Base-by-base conservation (phyloP, 805 yeast genomes). In the Lipomyces spencermartinsiae region DNA sequence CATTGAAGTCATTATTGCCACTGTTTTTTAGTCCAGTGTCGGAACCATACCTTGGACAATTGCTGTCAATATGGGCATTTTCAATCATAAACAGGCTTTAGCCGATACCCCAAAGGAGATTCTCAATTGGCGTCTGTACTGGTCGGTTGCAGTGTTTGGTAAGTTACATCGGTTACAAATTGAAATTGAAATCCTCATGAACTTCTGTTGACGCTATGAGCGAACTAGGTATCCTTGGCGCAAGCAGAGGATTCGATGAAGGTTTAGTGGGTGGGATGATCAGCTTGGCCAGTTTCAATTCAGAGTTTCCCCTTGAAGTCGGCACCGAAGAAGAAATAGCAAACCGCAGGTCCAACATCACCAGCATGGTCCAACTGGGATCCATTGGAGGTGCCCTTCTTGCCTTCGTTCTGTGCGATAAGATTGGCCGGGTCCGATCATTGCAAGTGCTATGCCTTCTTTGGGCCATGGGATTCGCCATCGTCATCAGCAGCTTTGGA, bases 201-300 rank as follows among this genome's bases (percentile, higher is more conserved):
- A 14, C 49, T 12, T 39, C 16, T 39, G 2, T 2, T 39, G 4
- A 12, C n/a, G 4, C 29, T 25, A 39, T 16, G n/a, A 39, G 16
- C 4, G 2, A 16, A 39, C 14, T n/a, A 49, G 89, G 89, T 59
- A 74, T 86, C 19, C 75, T 85, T 57, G 89, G 89, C 6, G 80
- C 84, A 43, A 86, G 87, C 4, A 77, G 89, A 76, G 89, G 89
- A 14, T 82, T 80, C 58, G 89, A 86, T 74, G 89, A 86, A 74
- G 89, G 89, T 43, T 77, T 77, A 68, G 80, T 83, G 43, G 77
- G 86, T 8, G 87, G 86, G 12, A 76, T 82, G 6, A 77, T 83
- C 25, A 79, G 83, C 10, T 86, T 83, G 71, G 66, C 70, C 2
- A 78, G 84, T 0, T 86, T 86, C 74, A 76, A 73, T 37, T 62